These are phyloP conservation scores for Podaxis sp. DNA, from an alignment of 768 basidiomycete species.

Conservation along the genomic window DNA sequence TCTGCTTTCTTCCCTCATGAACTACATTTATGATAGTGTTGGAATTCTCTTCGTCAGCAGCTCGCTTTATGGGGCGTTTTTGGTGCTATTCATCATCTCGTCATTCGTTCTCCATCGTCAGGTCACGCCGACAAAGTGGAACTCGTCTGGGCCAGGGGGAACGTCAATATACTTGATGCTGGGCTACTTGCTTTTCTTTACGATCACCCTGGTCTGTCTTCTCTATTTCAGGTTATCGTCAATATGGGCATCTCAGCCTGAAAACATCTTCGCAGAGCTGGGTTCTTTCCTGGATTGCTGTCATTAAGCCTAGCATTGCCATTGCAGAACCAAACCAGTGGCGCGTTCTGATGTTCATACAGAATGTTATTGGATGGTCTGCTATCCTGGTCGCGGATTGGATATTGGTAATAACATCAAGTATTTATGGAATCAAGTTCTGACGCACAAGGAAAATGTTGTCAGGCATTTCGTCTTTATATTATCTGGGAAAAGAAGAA, in stretches of 20 bases:
- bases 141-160: not conserved
- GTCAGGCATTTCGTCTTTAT: constrained; percentile 1
- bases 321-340: not conserved
- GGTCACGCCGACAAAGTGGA: not conserved
- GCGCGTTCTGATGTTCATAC: not conserved
- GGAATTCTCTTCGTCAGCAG: not conserved
- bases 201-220: constrained; percentile 1
- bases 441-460: not conserved
- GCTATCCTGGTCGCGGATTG: not conserved
- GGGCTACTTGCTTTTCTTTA: not conserved
- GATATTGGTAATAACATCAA: not conserved
- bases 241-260: not conserved
- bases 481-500: constrained; percentile 1
- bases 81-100: constrained; percentile 4
- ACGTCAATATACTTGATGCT: not conserved
- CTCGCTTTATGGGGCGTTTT: constrained; percentile 3
- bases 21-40: not conserved
- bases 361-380: not conserved
- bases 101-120: constrained; percentile 5
- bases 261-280: not conserved
- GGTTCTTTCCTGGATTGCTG: not conserved
- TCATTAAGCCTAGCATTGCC: not conserved
- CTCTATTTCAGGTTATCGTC: not conserved
- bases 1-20: not conserved
- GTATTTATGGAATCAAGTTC: too few relatives aligned